Base-by-base conservation (phyloP, 139 green algal genomes). In the Chlamydomonas incerta region DNA sequence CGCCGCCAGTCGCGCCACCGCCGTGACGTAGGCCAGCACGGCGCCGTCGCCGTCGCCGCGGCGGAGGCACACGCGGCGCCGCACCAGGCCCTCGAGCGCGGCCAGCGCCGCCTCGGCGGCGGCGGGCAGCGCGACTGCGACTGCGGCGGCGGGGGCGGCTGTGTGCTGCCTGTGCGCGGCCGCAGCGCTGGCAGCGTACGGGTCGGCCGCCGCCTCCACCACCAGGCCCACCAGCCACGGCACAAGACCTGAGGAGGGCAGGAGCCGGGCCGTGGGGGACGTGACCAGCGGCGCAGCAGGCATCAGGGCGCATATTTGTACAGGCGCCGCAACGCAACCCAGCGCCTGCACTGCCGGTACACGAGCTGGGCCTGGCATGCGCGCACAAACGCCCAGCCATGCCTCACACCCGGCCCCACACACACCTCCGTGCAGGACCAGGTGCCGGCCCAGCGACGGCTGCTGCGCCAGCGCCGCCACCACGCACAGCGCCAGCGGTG, bases 191-290 rank as follows among this genome's bases (percentile, higher is more conserved):
- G 52, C 24, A 17, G 35, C 77, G 77, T 35, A 6, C 67, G 26
- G 24, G 9, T 57, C 67, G 17, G 31, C 37, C 26, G 62, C 23
- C 0, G 31, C 47, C 8, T 34, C 28, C 2, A 21, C 70, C 13
- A 29, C 81, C 14, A 87, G 13, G 3, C 75, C 29, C 21, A 76
- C 82, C 69, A 91, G 77, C 82, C 82, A 91, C 10, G 70, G 82
- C 31, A 72, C 62, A 29, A 91, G 33, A 0, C 82, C 87, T 69
- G 77, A n/a, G n/a, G 34, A 24, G 55, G n/a, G 18, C 1, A 63
- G 10, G n/a, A 29, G 8, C 74, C 62, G n/a, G n/a, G n/a, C n/a
- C n/a, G n/a, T n/a, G n/a, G n/a, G n/a, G n/a, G n/a, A n/a, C n/a
- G n/a, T n/a, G n/a, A n/a, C n/a, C n/a, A n/a, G n/a, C n/a, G n/a